These are phyloP conservation scores for Magnusiomyces suaveolens DNA, from an alignment of 1,139 yeast species.

Conservation along the genomic window DNA sequence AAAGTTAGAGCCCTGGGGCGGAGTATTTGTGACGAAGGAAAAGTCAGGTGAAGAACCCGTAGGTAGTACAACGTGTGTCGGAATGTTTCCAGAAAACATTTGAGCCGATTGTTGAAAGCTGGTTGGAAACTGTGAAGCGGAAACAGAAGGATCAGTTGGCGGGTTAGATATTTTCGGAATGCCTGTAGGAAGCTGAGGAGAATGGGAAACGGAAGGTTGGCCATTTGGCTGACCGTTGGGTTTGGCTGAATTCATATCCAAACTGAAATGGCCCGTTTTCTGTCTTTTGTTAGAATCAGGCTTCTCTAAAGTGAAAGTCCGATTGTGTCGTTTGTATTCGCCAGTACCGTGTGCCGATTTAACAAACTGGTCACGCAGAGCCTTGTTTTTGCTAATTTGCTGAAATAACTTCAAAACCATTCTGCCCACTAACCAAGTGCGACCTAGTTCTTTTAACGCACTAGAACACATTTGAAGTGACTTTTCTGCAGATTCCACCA, in stretches of 20 bases:
- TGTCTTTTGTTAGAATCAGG: neutral
- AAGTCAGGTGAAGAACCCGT: conserved; percentile 27
- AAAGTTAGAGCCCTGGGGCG: conserved; percentile 24
- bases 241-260: neutral
- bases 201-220: no score
- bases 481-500: conserved; percentile 51
- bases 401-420: conserved; percentile 31
- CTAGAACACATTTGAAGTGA: conserved; percentile 45
- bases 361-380: conserved; percentile 26
- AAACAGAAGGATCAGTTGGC: neutral
- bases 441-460: conserved; percentile 46
- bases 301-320: neutral
- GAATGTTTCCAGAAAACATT: neutral
- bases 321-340: neutral
- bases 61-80: conserved; percentile 10
- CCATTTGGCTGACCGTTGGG: neutral
- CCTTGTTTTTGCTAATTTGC: conserved; percentile 24
- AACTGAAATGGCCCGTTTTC: neutral
- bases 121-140: no score
- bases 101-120: neutral
- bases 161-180: neutral
- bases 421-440: conserved; percentile 36
- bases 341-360: neutral
- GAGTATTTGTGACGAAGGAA: conserved; percentile 30
- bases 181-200: neutral